phyloP scores from a whole-genome alignment of 139 green algal genomes.

The Asterochloris erici region DNA sequence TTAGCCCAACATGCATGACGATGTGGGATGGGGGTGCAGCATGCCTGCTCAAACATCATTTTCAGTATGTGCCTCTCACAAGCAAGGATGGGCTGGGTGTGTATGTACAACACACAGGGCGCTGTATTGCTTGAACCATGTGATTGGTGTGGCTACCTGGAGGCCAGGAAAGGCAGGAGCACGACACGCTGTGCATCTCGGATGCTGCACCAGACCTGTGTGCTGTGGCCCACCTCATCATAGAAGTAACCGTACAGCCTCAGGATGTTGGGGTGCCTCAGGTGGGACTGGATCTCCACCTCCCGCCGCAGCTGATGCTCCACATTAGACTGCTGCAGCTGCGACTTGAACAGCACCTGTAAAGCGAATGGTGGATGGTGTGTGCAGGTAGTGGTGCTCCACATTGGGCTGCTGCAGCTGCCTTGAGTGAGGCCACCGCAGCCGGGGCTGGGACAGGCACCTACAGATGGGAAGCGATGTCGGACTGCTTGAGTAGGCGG shows the following conservation, averaged over 20 bases:
- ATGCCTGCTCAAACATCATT: neutral
- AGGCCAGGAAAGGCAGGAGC: neutral
- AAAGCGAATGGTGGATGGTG: neutral
- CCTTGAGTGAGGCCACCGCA: neutral
- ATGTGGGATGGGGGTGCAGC: neutral
- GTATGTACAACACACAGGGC: neutral
- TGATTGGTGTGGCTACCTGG: neutral
- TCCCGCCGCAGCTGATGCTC: conserved; percentile 97
- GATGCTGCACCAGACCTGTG: neutral
- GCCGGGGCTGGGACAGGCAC: no score
- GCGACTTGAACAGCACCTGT: conserved; percentile 95
- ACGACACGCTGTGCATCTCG: neutral
- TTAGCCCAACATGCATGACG: neutral
- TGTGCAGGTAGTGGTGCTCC: neutral
- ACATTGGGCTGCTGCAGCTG: neutral
- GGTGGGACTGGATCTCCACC: conserved; percentile 98
- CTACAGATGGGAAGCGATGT: neutral
- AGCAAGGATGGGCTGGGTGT: neutral
- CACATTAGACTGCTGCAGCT: conserved; percentile 91
- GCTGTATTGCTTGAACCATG: neutral
- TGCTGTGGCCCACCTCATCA: conserved; percentile 57
- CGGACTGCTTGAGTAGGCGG: no score
- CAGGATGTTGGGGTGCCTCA: conserved; percentile 98
- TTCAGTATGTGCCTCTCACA: neutral
- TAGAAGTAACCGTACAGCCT: conserved; percentile 98